Base-by-base conservation (phyloP, 1,284 basidiomycete genomes). In the Moniliella sp. region DNA sequence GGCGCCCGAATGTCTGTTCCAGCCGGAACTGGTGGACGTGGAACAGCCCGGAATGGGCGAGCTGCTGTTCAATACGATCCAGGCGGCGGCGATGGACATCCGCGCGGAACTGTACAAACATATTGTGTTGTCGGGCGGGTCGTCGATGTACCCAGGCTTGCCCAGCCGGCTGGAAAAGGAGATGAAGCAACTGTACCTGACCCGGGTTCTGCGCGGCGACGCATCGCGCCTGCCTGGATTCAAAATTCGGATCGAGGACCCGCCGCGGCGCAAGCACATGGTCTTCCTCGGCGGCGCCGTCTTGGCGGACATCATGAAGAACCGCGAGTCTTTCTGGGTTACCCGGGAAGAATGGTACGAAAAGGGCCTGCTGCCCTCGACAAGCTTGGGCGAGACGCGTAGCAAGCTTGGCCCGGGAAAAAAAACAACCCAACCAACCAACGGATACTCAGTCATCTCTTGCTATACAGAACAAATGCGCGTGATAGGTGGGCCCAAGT, bases 1-100 rank as follows among this genome's bases (percentile, higher is more conserved):
- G 64, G 91, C 88, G n/a, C 91, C 91, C 8, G 91, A 97, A 64
- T 97, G 91, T 66, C 84, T 97, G 81, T 97, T 99, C 76, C 86
- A 99, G 64, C 91, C 91, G 15, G 82, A 93, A 62, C 70, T 99
- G 5, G 83, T 97, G 33, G 91, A 97, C 46, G 69, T 97, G 36
- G 91, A 97, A 61, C 86, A 94, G 59, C 80, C 83, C 1, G 91
- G 91, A 34, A 76, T 94, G 34, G 88, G 86, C 63, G 88, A 94
- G 67, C 76, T 94, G 70, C 72, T 94, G 15, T 94, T 91, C 72
- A 73, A 83, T 61, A 91, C 86, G 0, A 88, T 97, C 46, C 88
- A 97, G 63, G 64, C 67, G 17, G 84, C 88, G 2, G 79, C 88
- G 0, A 73, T 94, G 25, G 91, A 97, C 58, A 68, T 78, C 27